phyloP scores from a whole-genome alignment of 352 stramenopile species.

The Thalassiosira livingstoniorum region DNA sequence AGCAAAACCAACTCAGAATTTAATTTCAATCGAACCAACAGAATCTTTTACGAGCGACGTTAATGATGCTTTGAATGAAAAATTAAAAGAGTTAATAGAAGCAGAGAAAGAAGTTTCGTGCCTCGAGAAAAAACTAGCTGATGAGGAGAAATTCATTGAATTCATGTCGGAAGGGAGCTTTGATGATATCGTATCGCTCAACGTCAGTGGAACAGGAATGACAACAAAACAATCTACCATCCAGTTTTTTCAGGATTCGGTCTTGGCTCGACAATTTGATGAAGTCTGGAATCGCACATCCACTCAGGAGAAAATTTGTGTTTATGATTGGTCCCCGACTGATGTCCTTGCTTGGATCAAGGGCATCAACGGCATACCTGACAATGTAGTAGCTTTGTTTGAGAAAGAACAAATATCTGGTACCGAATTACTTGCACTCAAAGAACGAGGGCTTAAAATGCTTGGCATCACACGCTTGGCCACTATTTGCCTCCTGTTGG shows the following conservation, averaged over 20 bases:
- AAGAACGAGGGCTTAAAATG: slow-evolving; percentile 12
- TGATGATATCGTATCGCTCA: slow-evolving; percentile 43
- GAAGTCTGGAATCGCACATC: too few species aligned
- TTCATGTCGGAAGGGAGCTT: background rate
- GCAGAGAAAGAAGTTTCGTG: slow-evolving; percentile 13
- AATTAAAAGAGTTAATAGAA: slow-evolving; percentile 19
- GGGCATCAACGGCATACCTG: slow-evolving; percentile 17
- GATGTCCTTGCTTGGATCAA: slow-evolving; percentile 42
- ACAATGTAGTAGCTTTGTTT: slow-evolving; percentile 27
- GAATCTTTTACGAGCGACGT: slow-evolving; percentile 26
- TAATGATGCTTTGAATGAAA: slow-evolving; percentile 40
- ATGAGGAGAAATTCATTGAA: slow-evolving; percentile 31
- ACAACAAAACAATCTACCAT: slow-evolving; percentile 28
- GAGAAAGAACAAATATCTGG: slow-evolving; percentile 38
- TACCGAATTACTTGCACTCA: slow-evolving; percentile 31
- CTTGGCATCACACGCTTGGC: slow-evolving; percentile 35
- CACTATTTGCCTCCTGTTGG: slow-evolving; percentile 25
- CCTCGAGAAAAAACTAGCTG: slow-evolving; percentile 36
- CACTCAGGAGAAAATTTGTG: too few species aligned
- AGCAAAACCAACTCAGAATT: too few species aligned
- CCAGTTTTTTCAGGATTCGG: slow-evolving; percentile 20
- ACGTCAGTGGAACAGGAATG: slow-evolving; percentile 51
- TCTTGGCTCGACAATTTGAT: too few species aligned
- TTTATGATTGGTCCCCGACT: slow-evolving; percentile 32
- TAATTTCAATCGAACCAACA: background rate